phyloP scores from a whole-genome alignment of 495 filamentous ascomycete species.

The Daldinia childiae region DNA sequence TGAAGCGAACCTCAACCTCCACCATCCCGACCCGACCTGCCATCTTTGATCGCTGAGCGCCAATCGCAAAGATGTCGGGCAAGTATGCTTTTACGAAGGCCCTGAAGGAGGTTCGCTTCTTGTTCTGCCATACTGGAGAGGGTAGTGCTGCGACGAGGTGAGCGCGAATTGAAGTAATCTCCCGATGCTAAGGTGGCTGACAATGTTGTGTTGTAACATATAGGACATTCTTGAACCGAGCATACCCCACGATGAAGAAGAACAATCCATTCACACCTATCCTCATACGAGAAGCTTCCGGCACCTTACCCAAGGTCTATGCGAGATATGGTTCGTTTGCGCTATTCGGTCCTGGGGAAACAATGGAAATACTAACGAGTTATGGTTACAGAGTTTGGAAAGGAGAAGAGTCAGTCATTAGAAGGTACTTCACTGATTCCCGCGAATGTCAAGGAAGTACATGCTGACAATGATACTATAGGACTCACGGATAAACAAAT shows the following conservation, averaged over 20 bases:
- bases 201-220: background rate
- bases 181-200: background rate
- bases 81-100: slow-evolving; percentile 90
- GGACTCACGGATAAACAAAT: slow-evolving; percentile 92
- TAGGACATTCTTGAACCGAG: slow-evolving; percentile 88
- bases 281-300: slow-evolving; percentile 88
- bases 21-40: background rate
- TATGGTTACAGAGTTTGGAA: slow-evolving; percentile 73
- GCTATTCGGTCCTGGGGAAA: background rate
- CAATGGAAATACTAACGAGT: slow-evolving; percentile 10
- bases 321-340: slow-evolving; percentile 85
- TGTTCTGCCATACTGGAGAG: slow-evolving; percentile 93
- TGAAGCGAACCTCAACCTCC: slow-evolving; percentile 3
- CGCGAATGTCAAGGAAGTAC: slow-evolving; percentile 28
- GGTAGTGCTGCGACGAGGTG: slow-evolving; percentile 87
- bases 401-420: slow-evolving; percentile 86
- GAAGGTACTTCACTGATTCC: slow-evolving; percentile 62
- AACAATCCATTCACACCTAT: slow-evolving; percentile 96
- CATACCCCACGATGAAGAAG: slow-evolving; percentile 99
- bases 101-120: slow-evolving; percentile 95
- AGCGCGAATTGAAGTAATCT: slow-evolving; percentile 35
- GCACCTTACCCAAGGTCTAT: slow-evolving; percentile 83
- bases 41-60: slow-evolving; percentile 23
- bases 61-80: slow-evolving; percentile 73
- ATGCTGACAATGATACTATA: slow-evolving; percentile 46